Evolutionary conservation across 805 yeast genomes (phyloP), one percentile per base, ranked within the genome.

Genomic region (Aciculoconidium aculeatum): DNA sequence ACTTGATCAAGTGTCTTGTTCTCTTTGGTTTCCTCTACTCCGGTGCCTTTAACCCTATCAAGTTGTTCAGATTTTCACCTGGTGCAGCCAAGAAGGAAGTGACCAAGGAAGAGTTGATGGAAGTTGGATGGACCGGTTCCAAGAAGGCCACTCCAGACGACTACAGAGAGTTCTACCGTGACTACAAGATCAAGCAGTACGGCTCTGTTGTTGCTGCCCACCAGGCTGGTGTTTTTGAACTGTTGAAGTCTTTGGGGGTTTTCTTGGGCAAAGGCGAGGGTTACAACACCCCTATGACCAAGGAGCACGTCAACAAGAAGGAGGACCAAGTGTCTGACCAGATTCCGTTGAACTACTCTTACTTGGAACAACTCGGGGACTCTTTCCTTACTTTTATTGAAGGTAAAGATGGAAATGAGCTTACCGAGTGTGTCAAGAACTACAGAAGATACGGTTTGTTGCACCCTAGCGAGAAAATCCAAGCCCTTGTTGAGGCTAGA

Each of bases 101-200:
- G 33, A 61, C 72, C 28, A 65, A 65, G 37, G 85, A 79, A 11
- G 64, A 71, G 35, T 68, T 88, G 44, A 42, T 76, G 18, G 55
- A 58, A 4, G 61, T 88, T 42, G 97, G 97, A 27, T 92, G 97
- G 97, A 86, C 96, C n/a, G 95, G 96, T 31, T 71, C 92, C 14
- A 80, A 78, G 55, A 77, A 78, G 42, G 80, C 80, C 9, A 69
- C 79, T 12, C 60, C 75, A 15, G 80, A 75, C 21, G 86, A 76
- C 39, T 90, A 80, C 68, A 73, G 72, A 46, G 80, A 77, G 37
- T 67, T 60, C 45, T 80, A 75, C 66, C 75, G 90, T 46, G 75
- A 77, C 28, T 60, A 58, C 43, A 69, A 70, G 46, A 73, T 82
- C 50, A 70, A 76, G 41, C 66, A 72, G 45, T 72, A 65, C 42